phyloP scores from a whole-genome alignment of 768 basidiomycete species.

The Melanogaster broomeanus region DNA sequence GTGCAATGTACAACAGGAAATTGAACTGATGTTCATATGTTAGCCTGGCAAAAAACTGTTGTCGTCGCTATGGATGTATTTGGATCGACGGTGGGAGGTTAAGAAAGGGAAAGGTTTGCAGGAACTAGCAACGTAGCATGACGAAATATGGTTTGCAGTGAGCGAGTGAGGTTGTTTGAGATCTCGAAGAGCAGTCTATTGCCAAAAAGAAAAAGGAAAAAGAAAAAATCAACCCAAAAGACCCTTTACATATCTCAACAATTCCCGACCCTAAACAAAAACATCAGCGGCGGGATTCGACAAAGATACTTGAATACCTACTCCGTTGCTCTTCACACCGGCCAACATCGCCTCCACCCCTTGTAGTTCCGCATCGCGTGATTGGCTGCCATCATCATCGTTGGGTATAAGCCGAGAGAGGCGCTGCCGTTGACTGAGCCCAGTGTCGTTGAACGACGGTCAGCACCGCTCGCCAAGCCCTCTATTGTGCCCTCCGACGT shows the following conservation, averaged over 20 bases:
- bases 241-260: conserved; percentile 71
- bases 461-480: conserved; percentile 82
- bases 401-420: conserved; percentile 29
- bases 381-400: conserved; percentile 30
- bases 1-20: no score
- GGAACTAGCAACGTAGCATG: not conserved
- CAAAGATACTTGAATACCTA: conserved; percentile 38
- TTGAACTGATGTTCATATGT: no score
- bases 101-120: not conserved
- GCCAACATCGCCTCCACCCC: conserved; percentile 75
- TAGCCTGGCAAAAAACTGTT: no score
- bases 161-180: not conserved
- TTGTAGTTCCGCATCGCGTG: conserved; percentile 37
- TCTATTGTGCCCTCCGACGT: conserved; percentile 42
- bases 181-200: not conserved
- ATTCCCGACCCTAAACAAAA: conserved; percentile 58
- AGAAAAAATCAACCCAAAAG: conserved; percentile 51
- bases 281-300: conserved; percentile 10
- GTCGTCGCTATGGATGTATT: no score
- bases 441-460: conserved; percentile 66
- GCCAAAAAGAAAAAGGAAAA: not conserved
- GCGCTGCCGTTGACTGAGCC: conserved; percentile 58
- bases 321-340: conserved; percentile 74
- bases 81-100: no score
- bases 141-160: no score